phyloP scores from a whole-genome alignment of 441 rosid species.

The Gossypium schwendimanii region DNA sequence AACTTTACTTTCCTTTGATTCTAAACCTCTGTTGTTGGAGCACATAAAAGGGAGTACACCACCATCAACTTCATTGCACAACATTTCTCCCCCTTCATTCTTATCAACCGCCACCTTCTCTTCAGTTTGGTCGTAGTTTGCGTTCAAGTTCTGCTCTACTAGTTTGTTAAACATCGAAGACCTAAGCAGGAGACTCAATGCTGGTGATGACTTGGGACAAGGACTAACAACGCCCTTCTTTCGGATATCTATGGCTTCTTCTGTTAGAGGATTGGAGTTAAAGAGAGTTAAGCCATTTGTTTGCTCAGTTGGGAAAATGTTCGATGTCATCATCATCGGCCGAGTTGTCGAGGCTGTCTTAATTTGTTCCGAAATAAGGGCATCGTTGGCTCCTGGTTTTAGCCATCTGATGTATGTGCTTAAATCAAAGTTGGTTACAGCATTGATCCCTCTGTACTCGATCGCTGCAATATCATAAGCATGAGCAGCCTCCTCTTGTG shows the following conservation, averaged over 20 bases:
- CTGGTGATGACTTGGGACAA: slow-evolving; percentile 27
- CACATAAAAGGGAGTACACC: neutral
- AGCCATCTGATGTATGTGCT: slow-evolving; percentile 47
- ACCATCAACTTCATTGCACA: slow-evolving; percentile 9
- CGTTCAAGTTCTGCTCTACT: slow-evolving; percentile 38
- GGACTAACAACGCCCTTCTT: slow-evolving; percentile 7
- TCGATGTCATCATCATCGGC: slow-evolving; percentile 6
- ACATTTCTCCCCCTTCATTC: slow-evolving; percentile 13
- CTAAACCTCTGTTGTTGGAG: slow-evolving; percentile 22
- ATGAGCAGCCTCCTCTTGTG: slow-evolving; percentile 74
- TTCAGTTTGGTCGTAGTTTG: slow-evolving; percentile 14
- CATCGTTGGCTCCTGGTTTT: slow-evolving; percentile 23
- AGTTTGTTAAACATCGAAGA: slow-evolving; percentile 54
- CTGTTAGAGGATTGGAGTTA: slow-evolving; percentile 14
- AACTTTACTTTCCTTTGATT: slow-evolving; percentile 11
- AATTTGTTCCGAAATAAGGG: slow-evolving; percentile 14
- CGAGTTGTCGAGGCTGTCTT: slow-evolving; percentile 4
- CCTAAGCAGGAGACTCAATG: slow-evolving; percentile 47
- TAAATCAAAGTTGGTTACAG: slow-evolving; percentile 49
- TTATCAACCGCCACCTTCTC: neutral
- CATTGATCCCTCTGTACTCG: slow-evolving; percentile 62
- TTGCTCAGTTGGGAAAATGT: slow-evolving; percentile 15
- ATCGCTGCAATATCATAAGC: slow-evolving; percentile 73
- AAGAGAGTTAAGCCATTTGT: slow-evolving; percentile 14
- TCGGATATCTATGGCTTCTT: slow-evolving; percentile 4